A percentile compares a stretch with the other conserved stretches of the same genome.
phyloP scores from a whole-genome alignment of 345 rosid genomes.

The Eucalyptus globulus region DNA sequence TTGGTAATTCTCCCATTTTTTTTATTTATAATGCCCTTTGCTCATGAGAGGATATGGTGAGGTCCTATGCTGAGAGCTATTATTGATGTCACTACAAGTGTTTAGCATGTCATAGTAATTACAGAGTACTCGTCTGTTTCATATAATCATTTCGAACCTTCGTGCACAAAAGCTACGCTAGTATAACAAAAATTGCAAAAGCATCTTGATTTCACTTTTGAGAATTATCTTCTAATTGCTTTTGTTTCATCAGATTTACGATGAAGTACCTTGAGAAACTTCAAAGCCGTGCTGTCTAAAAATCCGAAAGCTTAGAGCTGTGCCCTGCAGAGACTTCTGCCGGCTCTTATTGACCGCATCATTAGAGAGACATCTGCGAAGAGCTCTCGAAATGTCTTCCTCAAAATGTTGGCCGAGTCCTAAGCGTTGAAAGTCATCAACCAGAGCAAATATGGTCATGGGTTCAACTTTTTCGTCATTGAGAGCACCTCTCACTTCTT shows the following conservation, averaged over 20 bases:
- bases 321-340: not conserved
- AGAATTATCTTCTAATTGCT: not conserved
- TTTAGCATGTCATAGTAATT: not conserved
- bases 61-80: not conserved
- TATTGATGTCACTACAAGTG: not conserved
- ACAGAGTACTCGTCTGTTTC: not conserved
- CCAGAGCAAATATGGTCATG: conserved; percentile 4
- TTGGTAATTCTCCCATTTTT: too few species aligned
- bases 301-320: conserved; percentile 27
- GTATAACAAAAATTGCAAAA: not conserved
- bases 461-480: not conserved
- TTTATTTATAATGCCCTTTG: too few species aligned
- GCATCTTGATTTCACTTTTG: not conserved
- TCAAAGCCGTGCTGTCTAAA: conserved; percentile 25
- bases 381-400: conserved; percentile 7
- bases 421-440: conserved; percentile 27
- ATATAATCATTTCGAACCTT: not conserved
- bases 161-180: not conserved
- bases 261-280: conserved; percentile 12
- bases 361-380: not conserved
- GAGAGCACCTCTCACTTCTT: conserved; percentile 8
- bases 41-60: not conserved
- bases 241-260: too few species aligned
- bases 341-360: not conserved
- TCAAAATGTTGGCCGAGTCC: conserved; percentile 16